These are phyloP conservation scores for Pyrenochaeta sp. DNA, from an alignment of 2,329 filamentous ascomycete genomes.

Conservation along the genomic window DNA sequence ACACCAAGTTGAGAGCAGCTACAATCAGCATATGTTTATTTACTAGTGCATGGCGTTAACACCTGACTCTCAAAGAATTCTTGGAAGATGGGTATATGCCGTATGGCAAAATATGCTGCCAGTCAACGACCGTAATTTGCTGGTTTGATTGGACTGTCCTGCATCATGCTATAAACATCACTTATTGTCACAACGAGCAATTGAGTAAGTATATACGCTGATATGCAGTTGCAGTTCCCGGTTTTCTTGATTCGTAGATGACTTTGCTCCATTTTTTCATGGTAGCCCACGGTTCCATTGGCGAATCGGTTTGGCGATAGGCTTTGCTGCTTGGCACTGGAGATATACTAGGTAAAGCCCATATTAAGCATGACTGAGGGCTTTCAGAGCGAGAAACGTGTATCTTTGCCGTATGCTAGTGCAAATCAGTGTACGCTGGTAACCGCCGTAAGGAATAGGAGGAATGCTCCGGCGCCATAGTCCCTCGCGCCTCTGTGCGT, in stretches of 20 bases:
- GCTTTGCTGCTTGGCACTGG: background rate
- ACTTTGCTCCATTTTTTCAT: background rate
- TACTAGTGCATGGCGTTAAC: no score
- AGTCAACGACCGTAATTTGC: no score
- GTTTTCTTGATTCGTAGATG: background rate
- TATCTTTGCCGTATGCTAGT: background rate
- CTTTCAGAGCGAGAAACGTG: background rate
- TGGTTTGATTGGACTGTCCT: no score
- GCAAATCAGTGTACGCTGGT: background rate
- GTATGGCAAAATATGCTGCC: no score
- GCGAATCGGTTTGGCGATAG: background rate
- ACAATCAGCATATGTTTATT: no score
- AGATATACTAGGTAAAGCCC: background rate
- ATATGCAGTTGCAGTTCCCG: background rate
- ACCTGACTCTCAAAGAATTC: no score
- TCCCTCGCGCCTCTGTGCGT: background rate
- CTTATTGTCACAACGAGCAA: no score
- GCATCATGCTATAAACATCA: no score
- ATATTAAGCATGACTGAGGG: background rate
- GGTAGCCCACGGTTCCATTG: background rate
- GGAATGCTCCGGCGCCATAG: background rate
- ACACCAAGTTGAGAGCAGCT: no score
- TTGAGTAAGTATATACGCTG: background rate
- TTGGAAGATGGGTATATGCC: no score
- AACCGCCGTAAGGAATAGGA: background rate